phyloP scores from a whole-genome alignment of 257 asterid genomes.

The Gentiana straminea region DNA sequence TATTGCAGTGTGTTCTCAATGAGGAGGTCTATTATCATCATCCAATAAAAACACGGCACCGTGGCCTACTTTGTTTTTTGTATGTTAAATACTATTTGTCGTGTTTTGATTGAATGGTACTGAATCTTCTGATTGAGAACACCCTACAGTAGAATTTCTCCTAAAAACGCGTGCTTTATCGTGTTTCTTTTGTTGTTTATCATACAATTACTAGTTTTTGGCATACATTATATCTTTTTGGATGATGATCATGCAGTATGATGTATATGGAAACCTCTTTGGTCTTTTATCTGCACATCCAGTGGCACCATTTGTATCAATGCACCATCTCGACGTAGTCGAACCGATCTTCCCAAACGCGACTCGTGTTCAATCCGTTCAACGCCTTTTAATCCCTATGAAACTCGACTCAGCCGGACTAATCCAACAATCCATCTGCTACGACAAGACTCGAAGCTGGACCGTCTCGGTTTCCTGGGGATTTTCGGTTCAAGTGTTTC shows the following conservation, averaged over 20 bases:
- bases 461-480: constrained; percentile 87
- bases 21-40: no score
- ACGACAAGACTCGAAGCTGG: constrained; percentile 43
- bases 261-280: constrained; percentile 61
- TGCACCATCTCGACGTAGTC: constrained; percentile 84
- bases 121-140: no score
- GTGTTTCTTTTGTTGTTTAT: no score
- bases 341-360: constrained; percentile 75
- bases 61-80: no score
- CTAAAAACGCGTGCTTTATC: no score
- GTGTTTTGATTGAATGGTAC: no score
- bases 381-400: constrained; percentile 42
- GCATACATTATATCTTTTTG: constrained; percentile 10
- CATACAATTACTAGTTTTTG: constrained; percentile 7
- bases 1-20: no score
- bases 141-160: no score
- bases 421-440: constrained; percentile 87
- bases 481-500: constrained; percentile 61
- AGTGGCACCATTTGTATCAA: constrained; percentile 56
- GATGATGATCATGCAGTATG: constrained; percentile 36
- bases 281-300: constrained; percentile 80
- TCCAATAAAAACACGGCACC: no score
- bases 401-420: constrained; percentile 70
- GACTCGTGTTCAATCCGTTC: constrained; percentile 50
- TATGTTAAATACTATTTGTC: no score